phyloP scores from a whole-genome alignment of 2,329 filamentous ascomycete species.

The Cercospora sojina region DNA sequence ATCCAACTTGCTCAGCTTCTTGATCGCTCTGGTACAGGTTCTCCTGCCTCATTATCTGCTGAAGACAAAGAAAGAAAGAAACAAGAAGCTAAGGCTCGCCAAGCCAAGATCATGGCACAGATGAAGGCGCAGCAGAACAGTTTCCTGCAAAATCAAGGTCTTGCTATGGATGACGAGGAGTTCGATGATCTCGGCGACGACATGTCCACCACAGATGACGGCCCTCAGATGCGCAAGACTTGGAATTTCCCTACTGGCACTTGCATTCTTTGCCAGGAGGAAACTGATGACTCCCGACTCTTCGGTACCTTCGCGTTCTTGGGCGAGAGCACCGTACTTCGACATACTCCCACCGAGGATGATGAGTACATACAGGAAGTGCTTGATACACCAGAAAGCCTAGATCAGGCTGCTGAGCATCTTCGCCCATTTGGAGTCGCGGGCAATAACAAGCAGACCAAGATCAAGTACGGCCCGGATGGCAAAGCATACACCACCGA shows the following conservation, averaged over 20 bases:
- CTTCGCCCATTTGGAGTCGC: conserved; percentile 89
- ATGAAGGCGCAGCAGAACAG: conserved; percentile 97
- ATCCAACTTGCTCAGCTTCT: conserved; percentile 48
- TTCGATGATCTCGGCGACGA: conserved; percentile 71
- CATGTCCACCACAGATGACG: conserved; percentile 56
- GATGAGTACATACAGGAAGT: conserved; percentile 82
- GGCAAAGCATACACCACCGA: conserved; percentile 72
- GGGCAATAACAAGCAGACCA: conserved; percentile 74
- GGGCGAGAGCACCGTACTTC: conserved; percentile 78
- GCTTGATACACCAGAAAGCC: conserved; percentile 70
- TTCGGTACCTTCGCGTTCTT: conserved; percentile 94
- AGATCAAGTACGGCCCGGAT: conserved; percentile 71
- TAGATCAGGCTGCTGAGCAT: conserved; percentile 80
- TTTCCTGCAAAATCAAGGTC: conserved; percentile 83
- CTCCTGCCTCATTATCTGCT: conserved; percentile 64
- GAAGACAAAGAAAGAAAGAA: conserved; percentile 81
- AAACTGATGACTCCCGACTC: conserved; percentile 81
- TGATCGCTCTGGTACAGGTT: conserved; percentile 77
- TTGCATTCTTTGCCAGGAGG: conserved; percentile 95
- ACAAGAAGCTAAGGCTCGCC: conserved; percentile 81
- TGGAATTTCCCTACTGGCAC: conserved; percentile 93
- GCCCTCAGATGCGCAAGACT: conserved; percentile 64
- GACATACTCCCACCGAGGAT: conserved; percentile 81
- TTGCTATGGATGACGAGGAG: conserved; percentile 85
- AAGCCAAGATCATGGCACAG: conserved; percentile 94